These are phyloP conservation scores for Astrothelium macrocarpum DNA, from an alignment of 495 filamentous ascomycete genomes.

Conservation along the genomic window DNA sequence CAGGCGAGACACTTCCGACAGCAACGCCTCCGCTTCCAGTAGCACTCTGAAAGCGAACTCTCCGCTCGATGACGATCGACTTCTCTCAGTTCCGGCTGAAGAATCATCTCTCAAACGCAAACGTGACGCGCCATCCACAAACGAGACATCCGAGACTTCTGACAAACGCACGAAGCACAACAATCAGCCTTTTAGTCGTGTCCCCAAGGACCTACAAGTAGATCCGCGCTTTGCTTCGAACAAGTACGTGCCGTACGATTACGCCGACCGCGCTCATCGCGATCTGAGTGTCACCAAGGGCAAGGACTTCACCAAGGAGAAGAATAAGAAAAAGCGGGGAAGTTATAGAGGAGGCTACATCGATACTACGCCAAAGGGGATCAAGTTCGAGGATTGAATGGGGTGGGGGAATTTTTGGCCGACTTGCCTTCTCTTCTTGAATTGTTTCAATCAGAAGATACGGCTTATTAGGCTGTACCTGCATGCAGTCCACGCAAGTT, in stretches of 20 bases:
- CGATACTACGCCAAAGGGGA: constrained; percentile 45
- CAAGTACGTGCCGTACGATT: constrained; percentile 71
- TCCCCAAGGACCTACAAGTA: constrained; percentile 46
- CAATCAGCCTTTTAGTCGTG: constrained; percentile 54
- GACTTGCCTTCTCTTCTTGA: too few species aligned
- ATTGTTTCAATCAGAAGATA: too few species aligned
- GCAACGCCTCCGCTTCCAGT: neutral
- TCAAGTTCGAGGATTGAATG: constrained; percentile 28
- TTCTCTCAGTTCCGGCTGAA: neutral
- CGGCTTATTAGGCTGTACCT: too few species aligned
- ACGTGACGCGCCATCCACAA: constrained; percentile 8
- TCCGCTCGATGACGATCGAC: neutral
- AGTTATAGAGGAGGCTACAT: constrained; percentile 78
- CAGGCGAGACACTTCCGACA: constrained; percentile 7
- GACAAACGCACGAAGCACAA: constrained; percentile 38
- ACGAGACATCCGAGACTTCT: constrained; percentile 10
- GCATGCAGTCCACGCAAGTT: too few species aligned
- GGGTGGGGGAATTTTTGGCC: too few species aligned
- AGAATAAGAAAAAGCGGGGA: constrained; percentile 94
- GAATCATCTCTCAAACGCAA: constrained; percentile 8
- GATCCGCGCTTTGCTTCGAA: constrained; percentile 57
- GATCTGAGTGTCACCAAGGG: constrained; percentile 86
- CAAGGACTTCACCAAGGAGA: constrained; percentile 98
- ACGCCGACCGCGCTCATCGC: constrained; percentile 74
- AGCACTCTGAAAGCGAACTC: constrained; percentile 1